Percentiles rank a stretch among this genome's conserved stretches.
Conservation (phyloP, 2,329 filamentous ascomycete species). For the Colletotrichum falcatum region DNA sequence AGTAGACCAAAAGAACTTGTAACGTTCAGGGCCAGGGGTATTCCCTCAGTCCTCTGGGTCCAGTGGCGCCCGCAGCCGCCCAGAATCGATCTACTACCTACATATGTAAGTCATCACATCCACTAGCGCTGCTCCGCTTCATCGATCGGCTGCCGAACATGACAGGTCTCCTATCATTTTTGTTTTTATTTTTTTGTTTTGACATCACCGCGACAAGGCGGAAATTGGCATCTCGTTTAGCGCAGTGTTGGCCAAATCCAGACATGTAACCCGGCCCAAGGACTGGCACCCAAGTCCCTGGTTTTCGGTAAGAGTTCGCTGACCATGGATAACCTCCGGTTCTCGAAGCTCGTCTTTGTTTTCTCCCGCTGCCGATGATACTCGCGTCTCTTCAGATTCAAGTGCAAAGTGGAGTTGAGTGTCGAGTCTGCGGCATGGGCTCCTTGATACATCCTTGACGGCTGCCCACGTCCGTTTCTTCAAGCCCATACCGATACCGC, state of each 20-base stretch:
- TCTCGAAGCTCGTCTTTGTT: neutral
- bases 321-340: neutral
- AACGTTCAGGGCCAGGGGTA: neutral
- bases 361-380: neutral
- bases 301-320: slow-evolving; percentile 25
- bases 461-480: slow-evolving; percentile 23
- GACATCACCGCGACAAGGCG: neutral
- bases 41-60: neutral
- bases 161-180: slow-evolving; percentile 6
- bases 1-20: no score
- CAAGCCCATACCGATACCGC: neutral
- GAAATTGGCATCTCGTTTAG: neutral
- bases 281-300: slow-evolving; percentile 15
- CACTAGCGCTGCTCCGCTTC: slow-evolving; percentile 11
- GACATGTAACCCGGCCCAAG: slow-evolving; percentile 15
- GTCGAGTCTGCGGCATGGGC: slow-evolving; percentile 2
- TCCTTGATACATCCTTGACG: slow-evolving; percentile 2
- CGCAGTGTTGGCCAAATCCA: neutral
- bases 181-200: neutral
- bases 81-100: slow-evolving; percentile 2
- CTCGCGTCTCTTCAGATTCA: slow-evolving; percentile 17
- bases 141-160: slow-evolving; percentile 24
- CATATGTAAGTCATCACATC: neutral
- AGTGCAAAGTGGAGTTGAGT: slow-evolving; percentile 12
- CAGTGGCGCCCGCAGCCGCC: neutral